These are phyloP conservation scores for Sarcodon sp. DNA, from an alignment of 768 basidiomycete species.

Conservation along the genomic window DNA sequence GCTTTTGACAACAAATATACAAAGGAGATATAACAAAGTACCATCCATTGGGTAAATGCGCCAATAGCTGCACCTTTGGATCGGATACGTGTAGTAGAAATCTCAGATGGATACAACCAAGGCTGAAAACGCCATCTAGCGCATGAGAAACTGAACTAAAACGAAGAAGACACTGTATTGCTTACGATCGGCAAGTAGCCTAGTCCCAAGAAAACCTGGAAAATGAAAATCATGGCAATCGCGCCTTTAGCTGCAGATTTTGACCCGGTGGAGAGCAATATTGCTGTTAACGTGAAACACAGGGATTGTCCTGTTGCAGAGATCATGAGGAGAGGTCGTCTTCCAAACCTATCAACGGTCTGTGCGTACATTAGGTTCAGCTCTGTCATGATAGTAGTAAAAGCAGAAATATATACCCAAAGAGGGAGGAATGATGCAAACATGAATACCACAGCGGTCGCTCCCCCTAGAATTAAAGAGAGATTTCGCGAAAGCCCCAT, in stretches of 20 bases:
- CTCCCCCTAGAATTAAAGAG: conserved; percentile 26
- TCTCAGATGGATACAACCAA: conserved; percentile 26
- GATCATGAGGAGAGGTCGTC: conserved; percentile 23
- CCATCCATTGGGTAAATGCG: conserved; percentile 11
- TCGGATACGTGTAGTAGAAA: conserved; percentile 25
- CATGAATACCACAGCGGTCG: conserved; percentile 26
- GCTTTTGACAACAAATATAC: no score
- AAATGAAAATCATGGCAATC: conserved; percentile 26
- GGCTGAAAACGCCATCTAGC: conserved; percentile 7
- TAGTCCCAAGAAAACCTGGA: conserved; percentile 27
- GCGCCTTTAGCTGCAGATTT: conserved; percentile 22
- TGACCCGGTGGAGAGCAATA: conserved; percentile 21
- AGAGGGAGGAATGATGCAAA: conserved; percentile 27
- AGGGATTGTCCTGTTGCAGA: conserved; percentile 23
- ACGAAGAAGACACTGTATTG: background rate
- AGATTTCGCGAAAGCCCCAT: conserved; percentile 27
- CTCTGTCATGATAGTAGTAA: background rate
- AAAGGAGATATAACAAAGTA: background rate
- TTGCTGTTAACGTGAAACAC: conserved; percentile 23
- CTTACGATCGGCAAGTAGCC: conserved; percentile 26
- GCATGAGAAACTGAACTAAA: background rate
- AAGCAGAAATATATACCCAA: conserved; percentile 13
- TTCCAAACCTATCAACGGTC: conserved; percentile 27
- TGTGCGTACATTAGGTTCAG: conserved; percentile 3
- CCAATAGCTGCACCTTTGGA: conserved; percentile 21